Base-by-base conservation (phyloP, 371 early-diverging fungal species). In the Lichtheimia hyalospora region DNA sequence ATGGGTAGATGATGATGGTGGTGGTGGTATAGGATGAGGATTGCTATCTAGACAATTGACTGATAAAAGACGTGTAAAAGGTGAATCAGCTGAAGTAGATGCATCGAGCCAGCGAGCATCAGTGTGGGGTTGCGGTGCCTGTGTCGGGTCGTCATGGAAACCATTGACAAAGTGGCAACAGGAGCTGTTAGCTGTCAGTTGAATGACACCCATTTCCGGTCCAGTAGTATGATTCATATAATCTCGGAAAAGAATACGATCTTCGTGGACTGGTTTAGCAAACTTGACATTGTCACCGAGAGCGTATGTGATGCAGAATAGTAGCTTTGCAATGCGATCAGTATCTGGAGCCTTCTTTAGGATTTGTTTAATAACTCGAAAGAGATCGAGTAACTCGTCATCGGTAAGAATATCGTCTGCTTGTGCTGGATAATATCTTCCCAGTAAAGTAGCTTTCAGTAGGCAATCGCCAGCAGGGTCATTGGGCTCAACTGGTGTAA, bases 331-430 rank as follows among this genome's bases (percentile, higher is more conserved):
- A 14, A 80, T 23, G 39, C 67, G 60, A 49, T 76, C 77, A 8
- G 77, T 49, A 48, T 71, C 68, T 13, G 73, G 75, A 10, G 66
- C 67, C 48, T 74, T 74, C 14, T 69, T 56, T 41, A 76, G 55
- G 18, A 76, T 66, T 51, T 74, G 80, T 52, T 76, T 74, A 24
- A 76, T 53, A 21, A 76, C 67, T 58, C 73, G 73, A 64, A 80
- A 80, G 10, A 80, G 52, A 34, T 76, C 77, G 13, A 80, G 56
- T 5, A 80, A 51, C 21, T 80, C 77, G 49, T 76, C 77, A 52
- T 80, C 80, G 8, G 61, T 60, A n/a, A 80, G 54, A 43, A 80
- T 80, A 40, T 80, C 80, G 61, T 74, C 77, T n/a, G 75, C 77
- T 54, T 69, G 73, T 0, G 77, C 73, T 10, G 69, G 54, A 43